These are phyloP conservation scores for Erodium texanum DNA, from an alignment of 441 rosid species.

Conservation along the genomic window DNA sequence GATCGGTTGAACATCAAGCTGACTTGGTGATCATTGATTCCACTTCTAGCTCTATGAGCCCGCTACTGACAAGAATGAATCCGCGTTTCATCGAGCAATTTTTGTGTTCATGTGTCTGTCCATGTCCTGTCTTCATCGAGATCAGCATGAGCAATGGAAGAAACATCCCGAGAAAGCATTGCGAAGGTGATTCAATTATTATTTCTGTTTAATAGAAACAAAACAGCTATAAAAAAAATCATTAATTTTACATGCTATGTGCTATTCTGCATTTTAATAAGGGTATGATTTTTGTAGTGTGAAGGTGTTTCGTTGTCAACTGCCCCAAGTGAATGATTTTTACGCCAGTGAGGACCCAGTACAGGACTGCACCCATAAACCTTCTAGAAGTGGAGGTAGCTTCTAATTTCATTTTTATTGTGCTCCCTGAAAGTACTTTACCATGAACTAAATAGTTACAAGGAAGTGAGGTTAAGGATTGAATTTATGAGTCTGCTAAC, in stretches of 20 bases:
- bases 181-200: conserved; percentile 43
- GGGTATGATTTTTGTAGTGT: conserved; percentile 35
- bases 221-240: background rate
- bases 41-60: conserved; percentile 24
- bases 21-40: conserved; percentile 1
- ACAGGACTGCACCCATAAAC: conserved; percentile 42
- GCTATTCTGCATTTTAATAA: conserved; percentile 7
- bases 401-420: conserved; percentile 4
- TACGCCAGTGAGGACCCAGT: conserved; percentile 67
- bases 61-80: conserved; percentile 34
- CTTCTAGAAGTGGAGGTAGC: conserved; percentile 59
- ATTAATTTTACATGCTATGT: too few relatives aligned
- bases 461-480: background rate
- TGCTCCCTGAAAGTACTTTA: background rate
- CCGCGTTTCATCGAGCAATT: conserved; percentile 66
- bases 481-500: background rate
- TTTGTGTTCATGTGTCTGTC: conserved; percentile 73
- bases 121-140: conserved; percentile 76
- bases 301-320: conserved; percentile 78
- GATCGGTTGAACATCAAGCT: too few relatives aligned
- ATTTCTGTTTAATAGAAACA: background rate
- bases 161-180: conserved; percentile 37
- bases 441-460: background rate
- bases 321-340: conserved; percentile 54
- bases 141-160: conserved; percentile 91